Evolutionary conservation across 805 yeast species (phyloP).

Genomic region (Saccharomycopsis guyanensis): DNA sequence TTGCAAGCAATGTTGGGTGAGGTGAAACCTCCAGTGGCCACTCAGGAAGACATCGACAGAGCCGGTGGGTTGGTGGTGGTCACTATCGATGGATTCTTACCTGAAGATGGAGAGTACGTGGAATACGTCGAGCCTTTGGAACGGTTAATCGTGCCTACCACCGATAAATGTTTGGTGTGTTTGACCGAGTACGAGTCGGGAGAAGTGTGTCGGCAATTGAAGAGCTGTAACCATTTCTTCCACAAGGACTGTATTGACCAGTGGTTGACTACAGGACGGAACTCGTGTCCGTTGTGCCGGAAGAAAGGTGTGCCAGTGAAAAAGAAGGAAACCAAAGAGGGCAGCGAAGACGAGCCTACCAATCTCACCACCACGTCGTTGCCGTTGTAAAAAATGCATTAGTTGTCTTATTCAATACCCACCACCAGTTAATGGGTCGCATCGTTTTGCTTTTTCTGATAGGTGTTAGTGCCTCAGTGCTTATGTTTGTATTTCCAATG

Average conservation of each 20-base stretch:
- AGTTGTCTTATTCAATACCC: not conserved
- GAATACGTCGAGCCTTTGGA: not conserved
- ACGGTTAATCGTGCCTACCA: conserved; percentile 5
- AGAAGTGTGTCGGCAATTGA: conserved; percentile 40
- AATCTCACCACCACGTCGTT: not conserved
- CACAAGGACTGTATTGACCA: conserved; percentile 51
- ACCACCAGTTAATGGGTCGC: not conserved
- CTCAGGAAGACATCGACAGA: conserved; percentile 32
- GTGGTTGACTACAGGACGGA: conserved; percentile 47
- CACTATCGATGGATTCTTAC: conserved; percentile 13
- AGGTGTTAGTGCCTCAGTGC: no score
- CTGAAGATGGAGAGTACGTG: not conserved
- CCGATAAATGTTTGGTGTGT: conserved; percentile 46
- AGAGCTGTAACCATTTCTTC: conserved; percentile 42
- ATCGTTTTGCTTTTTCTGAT: not conserved
- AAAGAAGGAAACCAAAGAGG: conserved; percentile 6
- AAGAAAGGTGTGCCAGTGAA: conserved; percentile 32
- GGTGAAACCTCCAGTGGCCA: conserved; percentile 37
- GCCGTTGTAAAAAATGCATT: not conserved
- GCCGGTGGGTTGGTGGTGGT: conserved; percentile 32
- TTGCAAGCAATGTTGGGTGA: conserved; percentile 42
- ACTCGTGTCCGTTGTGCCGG: conserved; percentile 54
- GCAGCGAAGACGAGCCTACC: not conserved
- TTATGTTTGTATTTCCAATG: no score
- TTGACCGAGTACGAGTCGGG: conserved; percentile 38